These are phyloP conservation scores for Mycothermus thermophilus DNA, from an alignment of 495 filamentous ascomycete genomes.

Conservation along the genomic window DNA sequence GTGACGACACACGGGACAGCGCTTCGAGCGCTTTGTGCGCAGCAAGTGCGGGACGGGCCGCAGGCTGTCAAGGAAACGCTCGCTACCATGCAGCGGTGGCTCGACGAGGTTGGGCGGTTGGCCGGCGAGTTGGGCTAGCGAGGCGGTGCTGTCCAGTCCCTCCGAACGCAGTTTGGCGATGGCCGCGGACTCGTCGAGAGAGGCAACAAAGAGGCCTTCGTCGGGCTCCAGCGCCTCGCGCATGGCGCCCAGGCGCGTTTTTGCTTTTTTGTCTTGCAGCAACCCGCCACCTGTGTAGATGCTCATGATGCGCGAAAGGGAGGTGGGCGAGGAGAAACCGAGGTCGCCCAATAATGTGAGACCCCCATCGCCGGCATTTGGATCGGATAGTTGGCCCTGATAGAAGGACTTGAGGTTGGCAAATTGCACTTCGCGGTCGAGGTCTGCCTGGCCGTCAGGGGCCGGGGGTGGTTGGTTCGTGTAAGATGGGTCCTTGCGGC, in stretches of 20 bases:
- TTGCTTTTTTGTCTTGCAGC: conserved; percentile 48
- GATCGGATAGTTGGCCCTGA: conserved; percentile 49
- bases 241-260: conserved; percentile 54
- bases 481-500: conserved; percentile 25
- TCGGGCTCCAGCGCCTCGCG: conserved; percentile 54
- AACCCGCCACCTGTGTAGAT: conserved; percentile 64
- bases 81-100: conserved; percentile 32
- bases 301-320: conserved; percentile 78
- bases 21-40: conserved; percentile 83
- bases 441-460: conserved; percentile 7
- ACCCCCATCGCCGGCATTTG: conserved; percentile 34
- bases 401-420: conserved; percentile 57
- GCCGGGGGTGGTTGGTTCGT: conserved; percentile 7
- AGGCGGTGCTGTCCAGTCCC: conserved; percentile 30
- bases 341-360: conserved; percentile 42
- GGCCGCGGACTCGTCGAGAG: conserved; percentile 37
- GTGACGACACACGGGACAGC: conserved; percentile 82
- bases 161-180: conserved; percentile 31
- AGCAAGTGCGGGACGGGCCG: conserved; percentile 69
- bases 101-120: conserved; percentile 30
- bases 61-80: conserved; percentile 48
- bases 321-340: conserved; percentile 63
- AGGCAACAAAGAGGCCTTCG: conserved; percentile 52
- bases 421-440: conserved; percentile 36
- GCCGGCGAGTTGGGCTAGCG: conserved; percentile 22